Evolutionary conservation across 148 eudicot genomes (phyloP).

Genomic region (Rhododendron williamsianum): DNA sequence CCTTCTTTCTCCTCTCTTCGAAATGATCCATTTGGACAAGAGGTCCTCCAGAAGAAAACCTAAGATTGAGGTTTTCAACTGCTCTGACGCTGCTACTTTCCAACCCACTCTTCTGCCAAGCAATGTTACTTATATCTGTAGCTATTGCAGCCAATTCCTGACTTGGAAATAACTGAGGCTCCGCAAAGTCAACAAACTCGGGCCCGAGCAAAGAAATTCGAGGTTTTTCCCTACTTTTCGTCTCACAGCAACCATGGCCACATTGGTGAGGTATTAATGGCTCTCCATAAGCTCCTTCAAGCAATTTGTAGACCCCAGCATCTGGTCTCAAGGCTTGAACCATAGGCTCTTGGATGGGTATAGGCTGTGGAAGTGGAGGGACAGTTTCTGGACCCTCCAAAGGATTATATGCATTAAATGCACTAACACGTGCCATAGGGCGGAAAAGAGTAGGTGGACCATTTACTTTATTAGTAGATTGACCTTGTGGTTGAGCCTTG

Average conservation of each 20-base stretch:
- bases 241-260: constrained; percentile 55
- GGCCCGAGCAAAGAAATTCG: constrained; percentile 51
- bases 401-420: constrained; percentile 36
- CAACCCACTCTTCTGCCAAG: constrained; percentile 59
- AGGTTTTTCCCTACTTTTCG: background rate
- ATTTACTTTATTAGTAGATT: constrained; percentile 3
- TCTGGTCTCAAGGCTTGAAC: constrained; percentile 26
- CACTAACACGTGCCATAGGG: constrained; percentile 47
- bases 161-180: constrained; percentile 37
- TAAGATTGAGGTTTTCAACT: constrained; percentile 13
- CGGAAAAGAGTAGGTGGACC: constrained; percentile 32
- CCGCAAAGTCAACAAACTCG: constrained; percentile 48
- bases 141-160: constrained; percentile 56
- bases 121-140: constrained; percentile 52
- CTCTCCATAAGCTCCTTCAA: constrained; percentile 38
- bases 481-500: constrained; percentile 16
- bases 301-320: constrained; percentile 35
- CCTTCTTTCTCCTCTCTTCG: constrained; percentile 18
- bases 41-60: constrained; percentile 13
- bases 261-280: constrained; percentile 49
- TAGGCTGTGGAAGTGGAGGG: constrained; percentile 10
- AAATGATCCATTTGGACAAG: constrained; percentile 13
- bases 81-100: constrained; percentile 28
- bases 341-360: constrained; percentile 16
- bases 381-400: constrained; percentile 24